phyloP scores from a whole-genome alignment of 768 basidiomycete species.

The Mycena vitilis region DNA sequence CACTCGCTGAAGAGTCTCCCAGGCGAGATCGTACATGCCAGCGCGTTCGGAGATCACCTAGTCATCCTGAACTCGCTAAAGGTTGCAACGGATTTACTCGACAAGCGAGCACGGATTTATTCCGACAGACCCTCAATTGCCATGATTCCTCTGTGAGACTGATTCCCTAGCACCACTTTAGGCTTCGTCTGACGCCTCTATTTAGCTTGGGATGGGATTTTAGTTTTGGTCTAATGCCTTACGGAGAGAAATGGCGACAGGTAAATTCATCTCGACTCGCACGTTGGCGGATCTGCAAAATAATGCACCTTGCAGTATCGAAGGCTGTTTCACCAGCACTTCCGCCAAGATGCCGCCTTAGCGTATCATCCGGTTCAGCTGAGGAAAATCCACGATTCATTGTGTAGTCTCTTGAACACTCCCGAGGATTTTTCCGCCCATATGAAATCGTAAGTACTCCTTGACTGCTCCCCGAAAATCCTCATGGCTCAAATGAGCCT shows the following conservation, averaged over 20 bases:
- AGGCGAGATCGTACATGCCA: constrained; percentile 7
- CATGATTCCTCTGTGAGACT: constrained; percentile 1
- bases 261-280: neutral
- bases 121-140: constrained; percentile 4
- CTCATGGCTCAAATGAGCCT: neutral
- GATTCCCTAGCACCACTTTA: too few relatives aligned
- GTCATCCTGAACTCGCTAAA: constrained; percentile 7
- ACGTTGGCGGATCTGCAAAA: neutral
- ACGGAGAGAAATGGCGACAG: constrained; percentile 45
- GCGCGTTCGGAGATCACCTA: constrained; percentile 2
- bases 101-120: constrained; percentile 7
- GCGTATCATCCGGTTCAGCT: constrained; percentile 39
- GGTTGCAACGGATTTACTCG: constrained; percentile 2
- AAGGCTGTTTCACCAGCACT: constrained; percentile 43
- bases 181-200: neutral
- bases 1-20: neutral
- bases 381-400: constrained; percentile 38
- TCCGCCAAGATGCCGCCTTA: constrained; percentile 36
- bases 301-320: constrained; percentile 33
- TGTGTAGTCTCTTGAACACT: constrained; percentile 32
- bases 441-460: constrained; percentile 16
- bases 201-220: neutral
- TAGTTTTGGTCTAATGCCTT: constrained; percentile 39
- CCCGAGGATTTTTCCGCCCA: constrained; percentile 32
- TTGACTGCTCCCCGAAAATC: neutral